Conservation (phyloP, 345 rosid species). For the Brassica nigra region DNA sequence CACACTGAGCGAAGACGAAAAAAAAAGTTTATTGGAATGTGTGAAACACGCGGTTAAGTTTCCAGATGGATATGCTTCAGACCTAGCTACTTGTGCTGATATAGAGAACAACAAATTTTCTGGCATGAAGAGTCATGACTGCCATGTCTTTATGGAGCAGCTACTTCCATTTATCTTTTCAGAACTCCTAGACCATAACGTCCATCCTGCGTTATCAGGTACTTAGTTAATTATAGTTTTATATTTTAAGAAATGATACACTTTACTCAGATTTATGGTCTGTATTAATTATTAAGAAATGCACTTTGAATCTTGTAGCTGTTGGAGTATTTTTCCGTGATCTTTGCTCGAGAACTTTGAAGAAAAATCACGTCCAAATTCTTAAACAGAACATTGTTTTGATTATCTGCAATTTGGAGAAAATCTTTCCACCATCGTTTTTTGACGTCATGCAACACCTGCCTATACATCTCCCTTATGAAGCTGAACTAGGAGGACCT, state of each 20-base stretch:
- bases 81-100: background rate
- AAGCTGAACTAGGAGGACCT: no score
- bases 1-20: background rate
- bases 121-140: background rate
- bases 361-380: background rate
- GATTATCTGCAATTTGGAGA: background rate
- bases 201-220: background rate
- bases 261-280: background rate
- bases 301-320: background rate
- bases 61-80: background rate
- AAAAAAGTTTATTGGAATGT: background rate
- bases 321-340: background rate
- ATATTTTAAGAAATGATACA: background rate
- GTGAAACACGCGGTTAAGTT: background rate
- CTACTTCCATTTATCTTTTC: slow-evolving; percentile 1
- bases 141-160: background rate
- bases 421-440: background rate
- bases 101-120: background rate
- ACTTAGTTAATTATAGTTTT: background rate
- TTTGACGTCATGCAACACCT: background rate
- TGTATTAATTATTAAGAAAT: no score
- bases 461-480: background rate
- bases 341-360: background rate
- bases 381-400: background rate
- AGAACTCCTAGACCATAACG: background rate